Conservation (phyloP, 371 early-diverging fungal genomes). For the Syncephalis fuscata region DNA sequence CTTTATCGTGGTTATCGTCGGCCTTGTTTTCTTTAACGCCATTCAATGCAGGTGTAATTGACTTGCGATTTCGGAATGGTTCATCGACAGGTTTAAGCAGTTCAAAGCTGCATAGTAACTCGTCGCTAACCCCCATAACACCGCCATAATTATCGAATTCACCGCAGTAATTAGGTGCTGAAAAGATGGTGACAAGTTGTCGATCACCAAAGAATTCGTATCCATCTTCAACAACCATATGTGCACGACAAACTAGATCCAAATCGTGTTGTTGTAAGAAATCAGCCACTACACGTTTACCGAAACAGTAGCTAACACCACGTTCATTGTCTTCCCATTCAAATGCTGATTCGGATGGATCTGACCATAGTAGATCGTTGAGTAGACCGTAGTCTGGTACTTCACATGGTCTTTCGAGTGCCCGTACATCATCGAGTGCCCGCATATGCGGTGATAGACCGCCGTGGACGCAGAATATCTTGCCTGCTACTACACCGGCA, state of each 20-base stretch:
- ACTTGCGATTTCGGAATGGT: conserved; percentile 7
- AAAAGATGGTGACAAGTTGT: conserved; percentile 88
- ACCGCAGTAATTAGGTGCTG: conserved; percentile 98
- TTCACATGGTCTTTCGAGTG: conserved; percentile 84
- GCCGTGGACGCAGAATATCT: conserved; percentile 98
- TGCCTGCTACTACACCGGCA: conserved; percentile 91
- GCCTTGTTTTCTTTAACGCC: too few relatives aligned
- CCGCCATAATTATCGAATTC: conserved; percentile 96
- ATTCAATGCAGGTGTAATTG: too few relatives aligned
- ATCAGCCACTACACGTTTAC: conserved; percentile 70
- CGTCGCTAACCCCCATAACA: conserved; percentile 89
- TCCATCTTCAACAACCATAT: conserved; percentile 98
- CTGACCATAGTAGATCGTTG: conserved; percentile 85
- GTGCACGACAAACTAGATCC: conserved; percentile 91
- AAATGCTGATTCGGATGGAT: conserved; percentile 53
- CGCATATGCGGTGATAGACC: conserved; percentile 83
- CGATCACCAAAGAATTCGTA: conserved; percentile 97
- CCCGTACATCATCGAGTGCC: conserved; percentile 89
- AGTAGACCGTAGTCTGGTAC: conserved; percentile 92
- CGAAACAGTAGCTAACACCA: conserved; percentile 95
- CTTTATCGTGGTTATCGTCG: too few relatives aligned
- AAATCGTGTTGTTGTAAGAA: conserved; percentile 83
- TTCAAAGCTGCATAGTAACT: conserved; percentile 58
- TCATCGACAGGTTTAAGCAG: conserved; percentile 60
- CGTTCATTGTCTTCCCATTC: conserved; percentile 98